These are phyloP conservation scores for Cucumis hystrix DNA, from an alignment of 306 rosid genomes.

Conservation along the genomic window DNA sequence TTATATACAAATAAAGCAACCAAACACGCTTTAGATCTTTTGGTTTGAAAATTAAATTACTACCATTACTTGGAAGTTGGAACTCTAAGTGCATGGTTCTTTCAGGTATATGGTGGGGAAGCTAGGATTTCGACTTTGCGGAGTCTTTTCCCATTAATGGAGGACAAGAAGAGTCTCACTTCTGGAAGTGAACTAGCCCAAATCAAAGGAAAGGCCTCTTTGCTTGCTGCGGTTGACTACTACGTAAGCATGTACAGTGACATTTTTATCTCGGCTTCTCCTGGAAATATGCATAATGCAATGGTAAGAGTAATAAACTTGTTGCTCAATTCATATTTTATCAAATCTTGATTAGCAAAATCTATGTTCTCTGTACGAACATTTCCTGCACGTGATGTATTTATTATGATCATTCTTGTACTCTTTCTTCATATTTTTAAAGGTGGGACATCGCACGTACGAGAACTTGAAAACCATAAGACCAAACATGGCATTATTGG, in stretches of 20 bases:
- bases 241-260: constrained; percentile 84
- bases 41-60: neutral
- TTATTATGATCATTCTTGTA: neutral
- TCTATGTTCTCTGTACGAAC: neutral
- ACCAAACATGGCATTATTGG: constrained; percentile 87
- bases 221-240: constrained; percentile 90
- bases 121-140: constrained; percentile 75
- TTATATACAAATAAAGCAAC: neutral
- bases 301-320: constrained; percentile 60
- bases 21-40: neutral
- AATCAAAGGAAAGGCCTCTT: constrained; percentile 91
- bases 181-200: constrained; percentile 48
- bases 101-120: constrained; percentile 88
- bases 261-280: constrained; percentile 93
- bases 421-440: constrained; percentile 11
- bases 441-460: constrained; percentile 94
- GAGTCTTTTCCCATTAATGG: constrained; percentile 74
- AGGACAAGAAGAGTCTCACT: constrained; percentile 85
- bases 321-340: constrained; percentile 7
- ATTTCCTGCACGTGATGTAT: neutral
- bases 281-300: constrained; percentile 99
- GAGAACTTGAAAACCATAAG: constrained; percentile 78
- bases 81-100: neutral
- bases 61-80: neutral
- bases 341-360: neutral